These are phyloP conservation scores for Pythium myriotylum DNA, from an alignment of 352 stramenopile genomes.

Conservation along the genomic window DNA sequence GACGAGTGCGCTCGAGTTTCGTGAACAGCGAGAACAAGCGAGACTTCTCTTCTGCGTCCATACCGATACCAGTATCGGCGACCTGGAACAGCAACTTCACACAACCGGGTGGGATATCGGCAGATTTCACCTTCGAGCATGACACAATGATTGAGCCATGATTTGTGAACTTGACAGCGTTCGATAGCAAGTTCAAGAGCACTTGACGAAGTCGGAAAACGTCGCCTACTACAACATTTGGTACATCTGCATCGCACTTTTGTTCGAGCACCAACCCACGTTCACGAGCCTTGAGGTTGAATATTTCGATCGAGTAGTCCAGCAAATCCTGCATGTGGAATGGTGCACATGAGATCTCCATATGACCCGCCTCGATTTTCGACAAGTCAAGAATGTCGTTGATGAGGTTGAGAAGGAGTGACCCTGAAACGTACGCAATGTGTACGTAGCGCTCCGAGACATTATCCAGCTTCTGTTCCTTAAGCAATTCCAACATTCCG, in stretches of 20 bases:
- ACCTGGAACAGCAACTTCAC: slow-evolving; percentile 86
- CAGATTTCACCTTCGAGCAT: slow-evolving; percentile 69
- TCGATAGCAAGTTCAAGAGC: slow-evolving; percentile 80
- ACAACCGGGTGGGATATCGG: slow-evolving; percentile 59
- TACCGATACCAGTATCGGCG: slow-evolving; percentile 81
- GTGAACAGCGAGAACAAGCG: slow-evolving; percentile 84
- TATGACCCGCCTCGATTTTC: slow-evolving; percentile 93
- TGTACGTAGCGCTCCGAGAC: slow-evolving; percentile 75
- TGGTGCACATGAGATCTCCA: slow-evolving; percentile 85
- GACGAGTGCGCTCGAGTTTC: slow-evolving; percentile 76
- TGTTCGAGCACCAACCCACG: slow-evolving; percentile 83
- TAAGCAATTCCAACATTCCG: slow-evolving; percentile 82
- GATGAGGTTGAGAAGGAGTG: slow-evolving; percentile 90
- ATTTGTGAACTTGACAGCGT: slow-evolving; percentile 88
- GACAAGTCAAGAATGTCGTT: slow-evolving; percentile 93
- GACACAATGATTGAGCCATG: slow-evolving; percentile 80
- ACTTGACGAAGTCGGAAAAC: slow-evolving; percentile 81
- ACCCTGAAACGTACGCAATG: slow-evolving; percentile 86
- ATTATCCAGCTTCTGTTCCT: slow-evolving; percentile 73
- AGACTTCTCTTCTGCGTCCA: slow-evolving; percentile 82
- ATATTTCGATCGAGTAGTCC: slow-evolving; percentile 90
- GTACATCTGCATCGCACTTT: slow-evolving; percentile 80
- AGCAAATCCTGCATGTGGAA: slow-evolving; percentile 85
- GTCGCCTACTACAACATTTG: slow-evolving; percentile 73
- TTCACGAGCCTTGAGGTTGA: slow-evolving; percentile 87